A percentile compares a stretch with the other conserved stretches of the same genome.
These are phyloP conservation scores for Saccharomyces hybrid DNA, from an alignment of 1,139 yeast species.

Conservation along the genomic window DNA sequence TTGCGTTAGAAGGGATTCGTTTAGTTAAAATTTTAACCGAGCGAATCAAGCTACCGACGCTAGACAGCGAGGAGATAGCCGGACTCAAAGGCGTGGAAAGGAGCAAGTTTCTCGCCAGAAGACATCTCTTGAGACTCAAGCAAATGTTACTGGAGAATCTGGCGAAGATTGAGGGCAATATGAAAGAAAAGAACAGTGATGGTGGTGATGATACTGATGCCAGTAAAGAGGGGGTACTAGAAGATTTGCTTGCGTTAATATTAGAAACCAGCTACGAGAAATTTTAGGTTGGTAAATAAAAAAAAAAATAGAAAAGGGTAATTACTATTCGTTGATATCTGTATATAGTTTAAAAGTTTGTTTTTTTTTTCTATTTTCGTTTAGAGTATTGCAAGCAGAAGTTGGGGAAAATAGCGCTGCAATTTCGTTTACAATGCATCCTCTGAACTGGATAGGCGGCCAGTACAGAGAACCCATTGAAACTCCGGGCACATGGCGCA, in stretches of 20 bases:
- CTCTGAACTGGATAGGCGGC: too few species aligned
- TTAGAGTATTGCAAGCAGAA: too few species aligned
- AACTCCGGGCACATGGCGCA: constrained; percentile 27
- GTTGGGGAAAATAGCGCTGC: too few species aligned
- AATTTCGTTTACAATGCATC: neutral
- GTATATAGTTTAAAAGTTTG: neutral
- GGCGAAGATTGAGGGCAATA: constrained; percentile 6
- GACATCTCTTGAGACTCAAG: constrained; percentile 17
- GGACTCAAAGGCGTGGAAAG: constrained; percentile 2
- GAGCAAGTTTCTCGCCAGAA: constrained; percentile 13
- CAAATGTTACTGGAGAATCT: constrained; percentile 10
- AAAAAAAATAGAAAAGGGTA: neutral
- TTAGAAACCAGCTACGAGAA: neutral
- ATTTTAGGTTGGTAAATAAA: neutral
- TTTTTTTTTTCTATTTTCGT: neutral
- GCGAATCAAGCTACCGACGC: constrained; percentile 8
- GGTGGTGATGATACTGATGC: neutral
- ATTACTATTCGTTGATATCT: neutral
- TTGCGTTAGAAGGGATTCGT: constrained; percentile 21
- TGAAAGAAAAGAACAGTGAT: neutral
- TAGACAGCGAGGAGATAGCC: constrained; percentile 4
- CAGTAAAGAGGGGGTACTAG: neutral
- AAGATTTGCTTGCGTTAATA: neutral
- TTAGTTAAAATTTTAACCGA: constrained; percentile 14
- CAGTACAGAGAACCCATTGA: too few species aligned